These are phyloP conservation scores for Globisporangium paddicum DNA, from an alignment of 352 stramenopile genomes.

Conservation along the genomic window DNA sequence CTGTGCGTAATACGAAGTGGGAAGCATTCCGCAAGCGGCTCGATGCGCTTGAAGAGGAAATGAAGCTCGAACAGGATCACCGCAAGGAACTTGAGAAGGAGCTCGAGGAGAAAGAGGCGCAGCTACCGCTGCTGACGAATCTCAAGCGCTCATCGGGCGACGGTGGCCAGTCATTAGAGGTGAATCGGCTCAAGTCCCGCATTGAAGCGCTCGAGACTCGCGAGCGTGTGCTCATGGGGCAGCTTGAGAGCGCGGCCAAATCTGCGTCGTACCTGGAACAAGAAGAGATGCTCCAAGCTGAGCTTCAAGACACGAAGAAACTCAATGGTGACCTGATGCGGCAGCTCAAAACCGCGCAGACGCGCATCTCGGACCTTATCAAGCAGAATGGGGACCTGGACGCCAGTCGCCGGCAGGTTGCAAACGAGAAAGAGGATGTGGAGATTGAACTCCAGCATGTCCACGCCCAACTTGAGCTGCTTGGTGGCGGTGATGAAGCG, in stretches of 20 bases:
- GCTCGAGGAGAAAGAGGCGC: conserved; percentile 40
- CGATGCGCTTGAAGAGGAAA: conserved; percentile 57
- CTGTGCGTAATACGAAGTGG: conserved; percentile 56
- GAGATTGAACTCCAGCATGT: conserved; percentile 57
- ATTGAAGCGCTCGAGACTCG: conserved; percentile 67
- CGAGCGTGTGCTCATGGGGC: conserved; percentile 55
- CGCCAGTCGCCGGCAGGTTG: conserved; percentile 34
- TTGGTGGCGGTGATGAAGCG: background rate
- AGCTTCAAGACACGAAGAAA: conserved; percentile 29
- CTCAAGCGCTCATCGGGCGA: conserved; percentile 9
- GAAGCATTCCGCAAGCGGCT: conserved; percentile 71
- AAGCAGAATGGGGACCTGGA: conserved; percentile 39
- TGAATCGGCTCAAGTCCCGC: conserved; percentile 39
- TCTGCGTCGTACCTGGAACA: conserved; percentile 22
- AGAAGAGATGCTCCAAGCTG: conserved; percentile 18
- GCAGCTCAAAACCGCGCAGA: conserved; percentile 42
- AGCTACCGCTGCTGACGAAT: conserved; percentile 20
- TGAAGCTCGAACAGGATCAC: conserved; percentile 44
- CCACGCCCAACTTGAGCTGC: conserved; percentile 25
- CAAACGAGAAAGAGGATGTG: conserved; percentile 44
- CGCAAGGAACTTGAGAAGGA: conserved; percentile 61
- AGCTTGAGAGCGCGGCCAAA: conserved; percentile 37
- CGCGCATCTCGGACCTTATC: conserved; percentile 36
- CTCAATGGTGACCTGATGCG: conserved; percentile 47
- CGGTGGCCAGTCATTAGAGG: conserved; percentile 25